Evolutionary conservation across 306 rosid genomes (phyloP), one percentile per base, ranked within the genome.

Genomic region (Gynostemma pentaphyllum): DNA sequence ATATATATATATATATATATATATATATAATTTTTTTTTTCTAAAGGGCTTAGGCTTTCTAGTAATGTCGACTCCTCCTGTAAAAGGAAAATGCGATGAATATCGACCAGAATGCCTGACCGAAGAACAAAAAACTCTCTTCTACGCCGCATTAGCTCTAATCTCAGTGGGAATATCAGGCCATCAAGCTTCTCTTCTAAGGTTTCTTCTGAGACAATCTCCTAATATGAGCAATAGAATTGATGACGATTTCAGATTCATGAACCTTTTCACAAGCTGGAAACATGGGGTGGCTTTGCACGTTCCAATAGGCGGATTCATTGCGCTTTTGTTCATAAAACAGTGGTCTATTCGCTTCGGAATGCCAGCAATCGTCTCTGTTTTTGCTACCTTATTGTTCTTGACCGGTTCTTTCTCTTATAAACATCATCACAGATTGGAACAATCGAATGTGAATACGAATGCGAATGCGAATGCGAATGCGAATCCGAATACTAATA

Each of bases 1-100:
- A n/a, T n/a, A n/a, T n/a, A n/a, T n/a, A n/a, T n/a, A n/a, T n/a
- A n/a, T n/a, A n/a, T n/a, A n/a, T n/a, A n/a, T n/a, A n/a, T n/a
- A n/a, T n/a, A n/a, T n/a, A n/a, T n/a, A n/a, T n/a, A n/a, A n/a
- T n/a, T n/a, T n/a, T n/a, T n/a, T n/a, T n/a, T n/a, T n/a, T n/a
- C n/a, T n/a, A n/a, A n/a, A 71, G 75, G 75, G 75, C 4, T 71
- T 71, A 15, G 64, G 69, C 1, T 64, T 74, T 16, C 68, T 74
- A 59, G 30, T 74, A 24, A 74, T 68, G 73, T 74, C 78, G 19
- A 68, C 74, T 6, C 70, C 73, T 6, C 78, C 78, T 19, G 53
- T 68, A 0, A 63, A 48, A n/a, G 66, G 61, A 13, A 74, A 53
- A 50, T 74, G 78, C 37, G 36, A 57, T 0, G 61, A 30, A 11